These are phyloP conservation scores for Lagenidium giganteum DNA, from an alignment of 352 stramenopile species.

Conservation along the genomic window DNA sequence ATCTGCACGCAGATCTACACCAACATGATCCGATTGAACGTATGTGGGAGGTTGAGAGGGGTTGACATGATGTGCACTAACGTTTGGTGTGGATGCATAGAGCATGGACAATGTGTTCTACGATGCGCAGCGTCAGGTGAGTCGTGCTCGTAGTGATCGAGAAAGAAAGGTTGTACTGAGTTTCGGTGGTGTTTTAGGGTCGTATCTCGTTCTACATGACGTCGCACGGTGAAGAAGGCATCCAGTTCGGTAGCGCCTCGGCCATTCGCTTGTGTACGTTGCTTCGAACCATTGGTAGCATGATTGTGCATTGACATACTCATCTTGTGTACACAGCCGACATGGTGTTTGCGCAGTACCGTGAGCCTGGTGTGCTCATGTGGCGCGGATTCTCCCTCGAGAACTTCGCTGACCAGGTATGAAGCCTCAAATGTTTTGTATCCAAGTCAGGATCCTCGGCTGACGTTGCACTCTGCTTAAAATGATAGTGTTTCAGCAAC, in stretches of 20 bases:
- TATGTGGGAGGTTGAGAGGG: slow-evolving; percentile 16
- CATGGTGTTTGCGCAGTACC: slow-evolving; percentile 97
- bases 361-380: slow-evolving; percentile 97
- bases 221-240: slow-evolving; percentile 92
- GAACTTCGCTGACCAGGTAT: slow-evolving; percentile 94
- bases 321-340: slow-evolving; percentile 46
- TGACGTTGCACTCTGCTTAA: background rate
- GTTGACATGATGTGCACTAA: slow-evolving; percentile 1
- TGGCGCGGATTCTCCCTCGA: slow-evolving; percentile 97
- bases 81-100: slow-evolving; percentile 26
- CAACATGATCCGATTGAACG: slow-evolving; percentile 79
- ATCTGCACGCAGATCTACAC: slow-evolving; percentile 84
- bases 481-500: slow-evolving; percentile 94
- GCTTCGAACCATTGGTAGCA: slow-evolving; percentile 1
- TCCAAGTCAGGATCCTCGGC: slow-evolving; percentile 1
- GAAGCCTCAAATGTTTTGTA: background rate
- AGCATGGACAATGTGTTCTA: slow-evolving; percentile 98
- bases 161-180: too few species aligned
- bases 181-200: slow-evolving; percentile 31
- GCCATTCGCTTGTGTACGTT: slow-evolving; percentile 63
- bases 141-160: background rate
- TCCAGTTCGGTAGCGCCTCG: slow-evolving; percentile 93
- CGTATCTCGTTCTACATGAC: slow-evolving; percentile 98
- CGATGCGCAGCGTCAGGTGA: slow-evolving; percentile 92
- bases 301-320: too few species aligned